Conservation (phyloP, 805 yeast genomes). For the Komagataella phaffii region DNA sequence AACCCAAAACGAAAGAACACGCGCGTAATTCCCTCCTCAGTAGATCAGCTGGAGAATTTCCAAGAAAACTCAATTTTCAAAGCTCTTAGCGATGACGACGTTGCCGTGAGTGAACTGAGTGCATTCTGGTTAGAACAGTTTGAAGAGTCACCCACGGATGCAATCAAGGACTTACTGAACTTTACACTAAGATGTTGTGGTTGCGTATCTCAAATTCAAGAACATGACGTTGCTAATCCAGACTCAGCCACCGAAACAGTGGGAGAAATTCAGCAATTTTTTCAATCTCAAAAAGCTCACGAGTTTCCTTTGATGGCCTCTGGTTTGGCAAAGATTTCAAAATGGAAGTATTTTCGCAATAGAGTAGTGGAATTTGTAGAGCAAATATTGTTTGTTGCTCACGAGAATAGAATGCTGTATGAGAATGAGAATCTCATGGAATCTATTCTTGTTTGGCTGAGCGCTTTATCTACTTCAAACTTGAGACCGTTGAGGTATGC, state of each 20-base stretch:
- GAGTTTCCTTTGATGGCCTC: slow-evolving; percentile 47
- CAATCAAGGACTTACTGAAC: slow-evolving; percentile 54
- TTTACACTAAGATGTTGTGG: slow-evolving; percentile 62
- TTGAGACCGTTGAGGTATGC: slow-evolving; percentile 60
- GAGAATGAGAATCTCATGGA: slow-evolving; percentile 30
- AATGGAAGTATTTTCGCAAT: slow-evolving; percentile 33
- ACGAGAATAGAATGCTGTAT: slow-evolving; percentile 51
- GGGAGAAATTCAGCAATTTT: slow-evolving; percentile 53
- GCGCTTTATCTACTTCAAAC: slow-evolving; percentile 55
- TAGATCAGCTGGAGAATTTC: slow-evolving; percentile 20
- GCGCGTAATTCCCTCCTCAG: slow-evolving; percentile 5
- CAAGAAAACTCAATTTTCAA: slow-evolving; percentile 34
- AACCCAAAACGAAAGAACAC: slow-evolving; percentile 1
- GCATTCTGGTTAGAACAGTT: slow-evolving; percentile 47
- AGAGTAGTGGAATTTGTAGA: slow-evolving; percentile 45
- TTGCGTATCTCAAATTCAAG: slow-evolving; percentile 47
- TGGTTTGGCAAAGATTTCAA: slow-evolving; percentile 26
- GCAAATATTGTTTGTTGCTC: slow-evolving; percentile 34
- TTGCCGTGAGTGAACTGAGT: slow-evolving; percentile 37
- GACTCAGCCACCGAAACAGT: slow-evolving; percentile 59
- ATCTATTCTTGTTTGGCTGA: slow-evolving; percentile 60
- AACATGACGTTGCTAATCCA: slow-evolving; percentile 50
- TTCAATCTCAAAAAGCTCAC: slow-evolving; percentile 45
- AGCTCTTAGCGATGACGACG: slow-evolving; percentile 32
- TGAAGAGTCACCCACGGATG: slow-evolving; percentile 24